Percentiles rank a stretch among this genome's conserved stretches.
Conservation (phyloP, 305 asterid species). For the Fraxinus sp. region DNA sequence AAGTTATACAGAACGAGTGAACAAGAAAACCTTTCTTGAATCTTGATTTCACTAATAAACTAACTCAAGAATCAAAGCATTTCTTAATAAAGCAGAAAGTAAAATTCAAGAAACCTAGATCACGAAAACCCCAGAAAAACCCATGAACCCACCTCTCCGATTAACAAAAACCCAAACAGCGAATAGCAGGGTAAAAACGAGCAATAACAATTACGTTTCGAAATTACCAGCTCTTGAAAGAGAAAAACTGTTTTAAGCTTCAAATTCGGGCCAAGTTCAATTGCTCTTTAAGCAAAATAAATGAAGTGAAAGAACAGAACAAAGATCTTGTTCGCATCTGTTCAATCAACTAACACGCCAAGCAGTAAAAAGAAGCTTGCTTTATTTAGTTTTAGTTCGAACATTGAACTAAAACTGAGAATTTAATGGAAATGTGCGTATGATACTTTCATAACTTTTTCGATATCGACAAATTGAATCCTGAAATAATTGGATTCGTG, state of each 20-base stretch:
- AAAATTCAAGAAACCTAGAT: slow-evolving; percentile 20
- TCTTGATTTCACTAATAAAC: slow-evolving; percentile 12
- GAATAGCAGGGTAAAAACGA: not conserved
- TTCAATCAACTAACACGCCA: slow-evolving; percentile 20
- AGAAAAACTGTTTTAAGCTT: not conserved
- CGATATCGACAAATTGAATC: slow-evolving; percentile 10
- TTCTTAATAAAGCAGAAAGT: not conserved
- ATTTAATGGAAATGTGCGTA: slow-evolving; percentile 8
- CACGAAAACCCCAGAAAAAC: not conserved
- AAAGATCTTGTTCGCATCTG: slow-evolving; percentile 22
- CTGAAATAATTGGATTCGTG: not conserved
- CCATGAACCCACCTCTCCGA: not conserved
- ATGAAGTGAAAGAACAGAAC: not conserved
- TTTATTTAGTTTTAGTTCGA: slow-evolving; percentile 23
- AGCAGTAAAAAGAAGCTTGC: slow-evolving; percentile 23
- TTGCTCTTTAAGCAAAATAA: not conserved
- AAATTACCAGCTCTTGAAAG: slow-evolving; percentile 3
- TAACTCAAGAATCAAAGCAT: slow-evolving; percentile 20
- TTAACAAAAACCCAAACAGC: not conserved
- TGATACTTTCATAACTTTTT: not conserved
- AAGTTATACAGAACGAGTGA: not conserved
- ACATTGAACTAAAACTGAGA: slow-evolving; percentile 8
- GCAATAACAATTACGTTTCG: not conserved
- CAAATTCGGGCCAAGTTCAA: slow-evolving; percentile 21
- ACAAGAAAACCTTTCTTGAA: slow-evolving; percentile 15